phyloP scores from a whole-genome alignment of 768 basidiomycete species.

The Candolleomyces aberdarensis region DNA sequence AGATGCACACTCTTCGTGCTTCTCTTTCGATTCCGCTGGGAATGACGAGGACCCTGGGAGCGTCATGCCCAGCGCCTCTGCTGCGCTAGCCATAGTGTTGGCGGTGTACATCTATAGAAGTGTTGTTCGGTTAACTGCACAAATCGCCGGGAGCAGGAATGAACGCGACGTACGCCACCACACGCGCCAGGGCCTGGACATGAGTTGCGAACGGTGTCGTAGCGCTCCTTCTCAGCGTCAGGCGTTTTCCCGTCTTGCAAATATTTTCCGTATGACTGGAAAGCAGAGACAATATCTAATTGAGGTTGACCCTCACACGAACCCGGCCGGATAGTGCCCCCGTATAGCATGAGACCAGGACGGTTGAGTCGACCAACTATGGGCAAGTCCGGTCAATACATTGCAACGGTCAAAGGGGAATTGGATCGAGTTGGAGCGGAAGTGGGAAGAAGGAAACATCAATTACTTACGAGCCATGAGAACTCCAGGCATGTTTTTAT shows the following conservation, averaged over 20 bases:
- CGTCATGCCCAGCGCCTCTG: constrained; percentile 95
- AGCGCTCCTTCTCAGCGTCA: constrained; percentile 79
- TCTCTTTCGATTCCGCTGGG: constrained; percentile 91
- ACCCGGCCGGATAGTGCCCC: constrained; percentile 91
- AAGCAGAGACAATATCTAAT: constrained; percentile 95
- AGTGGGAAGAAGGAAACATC: constrained; percentile 13
- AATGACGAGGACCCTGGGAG: constrained; percentile 96
- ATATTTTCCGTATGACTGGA: constrained; percentile 96
- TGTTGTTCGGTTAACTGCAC: background rate
- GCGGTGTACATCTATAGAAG: constrained; percentile 87
- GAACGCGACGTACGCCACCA: constrained; percentile 72
- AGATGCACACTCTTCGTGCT: constrained; percentile 76
- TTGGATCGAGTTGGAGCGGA: constrained; percentile 7
- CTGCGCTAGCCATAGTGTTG: constrained; percentile 96
- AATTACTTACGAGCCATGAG: constrained; percentile 83
- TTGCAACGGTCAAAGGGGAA: background rate
- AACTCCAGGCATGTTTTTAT: constrained; percentile 99
- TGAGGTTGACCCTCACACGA: constrained; percentile 85
- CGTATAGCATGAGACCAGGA: constrained; percentile 97
- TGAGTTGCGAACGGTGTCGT: constrained; percentile 85
- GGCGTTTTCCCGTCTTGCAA: constrained; percentile 84
- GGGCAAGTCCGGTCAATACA: background rate
- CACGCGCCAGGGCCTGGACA: constrained; percentile 99
- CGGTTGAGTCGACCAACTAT: constrained; percentile 92
- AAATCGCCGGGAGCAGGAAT: background rate